A percentile compares a stretch with the other conserved stretches of the same genome.
These are phyloP conservation scores for Kazachstania viticola DNA, from an alignment of 805 yeast species.

Conservation along the genomic window DNA sequence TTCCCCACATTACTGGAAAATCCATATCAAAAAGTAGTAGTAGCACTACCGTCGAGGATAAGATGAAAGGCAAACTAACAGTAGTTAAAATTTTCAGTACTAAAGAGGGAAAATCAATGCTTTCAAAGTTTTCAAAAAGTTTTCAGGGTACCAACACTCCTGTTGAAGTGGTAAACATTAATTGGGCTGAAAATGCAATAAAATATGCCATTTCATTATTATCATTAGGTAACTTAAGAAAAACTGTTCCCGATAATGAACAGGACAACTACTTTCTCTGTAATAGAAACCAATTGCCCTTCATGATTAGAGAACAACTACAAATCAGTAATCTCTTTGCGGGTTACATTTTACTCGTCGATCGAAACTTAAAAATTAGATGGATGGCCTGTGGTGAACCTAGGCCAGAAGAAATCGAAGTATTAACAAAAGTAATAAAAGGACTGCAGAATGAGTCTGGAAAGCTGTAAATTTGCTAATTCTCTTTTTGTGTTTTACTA, in stretches of 20 bases:
- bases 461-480: neutral
- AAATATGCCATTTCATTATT: constrained; percentile 55
- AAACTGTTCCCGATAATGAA: constrained; percentile 32
- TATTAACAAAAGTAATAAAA: constrained; percentile 23
- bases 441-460: constrained; percentile 4
- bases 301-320: constrained; percentile 45
- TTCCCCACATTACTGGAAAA: constrained; percentile 66
- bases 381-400: constrained; percentile 91
- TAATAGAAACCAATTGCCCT: constrained; percentile 46
- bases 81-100: constrained; percentile 22
- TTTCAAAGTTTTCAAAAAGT: constrained; percentile 29
- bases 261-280: constrained; percentile 52
- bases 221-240: constrained; percentile 30
- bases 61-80: constrained; percentile 20
- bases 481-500: no score
- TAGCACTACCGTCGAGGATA: constrained; percentile 18
- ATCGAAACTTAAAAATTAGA: constrained; percentile 59
- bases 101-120: constrained; percentile 56
- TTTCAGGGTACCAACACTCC: constrained; percentile 1
- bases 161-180: constrained; percentile 65
- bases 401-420: constrained; percentile 46
- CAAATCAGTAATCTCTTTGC: constrained; percentile 64
- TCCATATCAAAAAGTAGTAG: constrained; percentile 30
- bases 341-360: constrained; percentile 76
- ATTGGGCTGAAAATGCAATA: constrained; percentile 59